Base-by-base conservation (phyloP, 208 protist genomes). In the Wallacemonas sp. region DNA sequence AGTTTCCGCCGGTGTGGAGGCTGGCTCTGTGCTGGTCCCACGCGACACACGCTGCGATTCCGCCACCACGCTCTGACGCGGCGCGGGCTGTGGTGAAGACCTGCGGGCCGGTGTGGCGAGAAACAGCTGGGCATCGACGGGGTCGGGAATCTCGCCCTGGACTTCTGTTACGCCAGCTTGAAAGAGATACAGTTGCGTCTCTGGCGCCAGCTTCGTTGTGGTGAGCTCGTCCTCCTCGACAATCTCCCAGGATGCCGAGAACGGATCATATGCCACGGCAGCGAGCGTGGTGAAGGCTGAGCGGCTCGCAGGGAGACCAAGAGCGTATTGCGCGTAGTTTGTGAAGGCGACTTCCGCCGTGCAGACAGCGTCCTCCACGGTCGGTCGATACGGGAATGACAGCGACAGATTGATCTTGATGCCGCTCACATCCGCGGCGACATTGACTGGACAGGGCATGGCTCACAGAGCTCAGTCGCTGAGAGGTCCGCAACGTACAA, bases 351-450 rank as follows among this genome's bases (percentile, higher is more conserved):
- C 36, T 4, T 73, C 63, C 0, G 74, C 61, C 1, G 54, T 39
- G 2, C 41, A 5, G 2, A 85, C 62, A 1, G 90, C 43, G n/a
- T 78, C 43, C 0, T 57, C 34, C 9, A 90, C 49, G 1, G 80
- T 52, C 11, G 74, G 74, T 8, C 38, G 68, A 43, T 54, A 34
- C 2, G 64, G 57, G 32, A 85, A 89, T 19, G 71, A 24, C 58
- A 89, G 79, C 6, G 46, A 58, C 3, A 95, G 69, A 54, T 95
- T 95, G 1, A 90, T 62, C 48, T 95, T 95, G 36, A 72, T 64
- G 6, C 75, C 80, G 41, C 76, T 64, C 36, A 81, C 78, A 23
- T 95, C 89, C 2, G 85, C 74, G 4, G 89, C 89, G 14, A 87
- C 85, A 57, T 62, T 79, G 2, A 95, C 64, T 2, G 72, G 72